phyloP scores from a whole-genome alignment of 2,329 filamentous ascomycete genomes.

The Monilinia laxa region DNA sequence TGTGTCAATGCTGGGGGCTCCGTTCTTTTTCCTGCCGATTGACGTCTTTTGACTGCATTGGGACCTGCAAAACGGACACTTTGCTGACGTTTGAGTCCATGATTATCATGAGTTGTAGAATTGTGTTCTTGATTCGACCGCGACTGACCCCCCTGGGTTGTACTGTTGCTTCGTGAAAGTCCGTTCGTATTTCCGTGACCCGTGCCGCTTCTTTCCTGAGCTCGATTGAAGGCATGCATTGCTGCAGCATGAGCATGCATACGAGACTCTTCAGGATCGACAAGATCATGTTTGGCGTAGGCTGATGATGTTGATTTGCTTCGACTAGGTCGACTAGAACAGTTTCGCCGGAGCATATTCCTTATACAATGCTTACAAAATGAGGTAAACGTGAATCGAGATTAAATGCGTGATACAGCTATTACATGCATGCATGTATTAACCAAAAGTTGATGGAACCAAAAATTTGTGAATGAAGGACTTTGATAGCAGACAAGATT shows the following conservation, averaged over 20 bases:
- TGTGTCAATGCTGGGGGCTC: slow-evolving; percentile 24
- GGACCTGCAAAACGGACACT: slow-evolving; percentile 54
- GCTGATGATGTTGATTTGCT: slow-evolving; percentile 56
- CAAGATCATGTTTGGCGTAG: slow-evolving; percentile 49
- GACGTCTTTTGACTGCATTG: slow-evolving; percentile 33
- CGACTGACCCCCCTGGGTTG: slow-evolving; percentile 23
- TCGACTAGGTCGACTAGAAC: slow-evolving; percentile 47
- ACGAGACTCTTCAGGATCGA: slow-evolving; percentile 51
- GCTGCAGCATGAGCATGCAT: slow-evolving; percentile 64
- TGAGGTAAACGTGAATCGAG: slow-evolving; percentile 34
- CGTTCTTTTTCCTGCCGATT: slow-evolving; percentile 32
- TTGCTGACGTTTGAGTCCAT: slow-evolving; percentile 46
- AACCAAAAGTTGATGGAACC: slow-evolving; percentile 38
- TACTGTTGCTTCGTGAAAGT: slow-evolving; percentile 26
- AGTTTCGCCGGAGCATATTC: slow-evolving; percentile 44
- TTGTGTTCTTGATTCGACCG: slow-evolving; percentile 28
- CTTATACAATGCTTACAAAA: slow-evolving; percentile 29
- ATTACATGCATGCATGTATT: slow-evolving; percentile 33
- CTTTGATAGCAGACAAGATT: slow-evolving; percentile 23
- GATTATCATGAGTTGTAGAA: slow-evolving; percentile 32
- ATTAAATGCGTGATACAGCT: slow-evolving; percentile 37
- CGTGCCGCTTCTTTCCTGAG: slow-evolving; percentile 45
- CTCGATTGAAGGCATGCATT: slow-evolving; percentile 56
- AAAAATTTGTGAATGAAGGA: slow-evolving; percentile 21
- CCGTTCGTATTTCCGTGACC: slow-evolving; percentile 42